Conservation (phyloP, 1,284 basidiomycete species). For the Rhodotorula sp. region DNA sequence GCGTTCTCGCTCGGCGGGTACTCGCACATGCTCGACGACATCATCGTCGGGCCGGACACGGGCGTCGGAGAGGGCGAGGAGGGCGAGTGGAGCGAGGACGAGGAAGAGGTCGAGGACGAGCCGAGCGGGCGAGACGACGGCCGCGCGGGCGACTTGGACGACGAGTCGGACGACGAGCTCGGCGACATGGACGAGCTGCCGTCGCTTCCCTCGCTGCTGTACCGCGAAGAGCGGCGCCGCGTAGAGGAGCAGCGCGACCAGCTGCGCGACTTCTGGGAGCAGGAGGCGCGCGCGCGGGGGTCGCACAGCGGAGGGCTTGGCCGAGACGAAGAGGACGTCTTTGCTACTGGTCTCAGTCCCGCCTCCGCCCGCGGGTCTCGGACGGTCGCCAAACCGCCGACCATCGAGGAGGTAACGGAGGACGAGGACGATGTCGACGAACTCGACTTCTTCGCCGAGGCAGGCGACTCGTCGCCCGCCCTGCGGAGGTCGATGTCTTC, state of each 20-base stretch:
- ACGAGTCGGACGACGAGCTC: conserved; percentile 13
- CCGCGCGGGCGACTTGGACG: conserved; percentile 2
- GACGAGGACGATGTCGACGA: conserved; percentile 10
- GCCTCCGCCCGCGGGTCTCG: not conserved
- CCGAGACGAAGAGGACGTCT: not conserved
- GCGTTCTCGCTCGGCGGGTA: conserved; percentile 26
- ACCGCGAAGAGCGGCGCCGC: conserved; percentile 18
- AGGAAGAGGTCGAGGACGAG: not conserved
- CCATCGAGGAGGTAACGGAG: not conserved
- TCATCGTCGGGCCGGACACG: conserved; percentile 10
- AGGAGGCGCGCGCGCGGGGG: conserved; percentile 10
- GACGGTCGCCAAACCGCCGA: not conserved
- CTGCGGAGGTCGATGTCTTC: not conserved
- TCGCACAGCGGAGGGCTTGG: not conserved
- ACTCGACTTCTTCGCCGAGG: conserved; percentile 1
- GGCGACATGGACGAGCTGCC: conserved; percentile 14
- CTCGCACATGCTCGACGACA: not conserved
- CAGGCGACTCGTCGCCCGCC: not conserved
- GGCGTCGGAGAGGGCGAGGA: not conserved
- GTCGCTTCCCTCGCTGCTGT: conserved; percentile 7
- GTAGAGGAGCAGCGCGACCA: conserved; percentile 11
- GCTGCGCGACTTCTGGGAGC: conserved; percentile 12
- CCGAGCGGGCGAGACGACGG: not conserved
- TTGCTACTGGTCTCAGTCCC: no score
- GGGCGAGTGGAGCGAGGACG: not conserved